Conservation (phyloP, 495 filamentous ascomycete genomes). For the Lentithecium fluviatile region DNA sequence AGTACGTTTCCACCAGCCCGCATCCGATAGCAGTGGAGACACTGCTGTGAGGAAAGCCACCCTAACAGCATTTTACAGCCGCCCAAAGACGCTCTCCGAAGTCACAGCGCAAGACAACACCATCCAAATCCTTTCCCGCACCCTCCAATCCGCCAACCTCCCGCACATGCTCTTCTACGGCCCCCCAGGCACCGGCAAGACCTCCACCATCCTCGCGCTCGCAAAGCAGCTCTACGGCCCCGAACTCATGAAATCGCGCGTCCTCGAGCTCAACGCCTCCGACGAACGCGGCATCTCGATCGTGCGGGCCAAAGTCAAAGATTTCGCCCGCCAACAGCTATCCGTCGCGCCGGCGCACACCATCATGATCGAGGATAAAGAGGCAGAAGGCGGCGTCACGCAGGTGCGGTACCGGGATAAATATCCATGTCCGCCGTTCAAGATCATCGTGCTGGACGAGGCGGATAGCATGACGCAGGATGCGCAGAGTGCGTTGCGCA, state of each 20-base stretch:
- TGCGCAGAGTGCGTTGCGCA: conserved; percentile 84
- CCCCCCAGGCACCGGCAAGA: conserved; percentile 96
- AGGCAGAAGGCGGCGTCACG: conserved; percentile 45
- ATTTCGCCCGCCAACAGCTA: conserved; percentile 92
- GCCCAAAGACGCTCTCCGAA: conserved; percentile 89
- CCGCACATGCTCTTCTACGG: conserved; percentile 99
- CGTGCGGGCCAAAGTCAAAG: conserved; percentile 97
- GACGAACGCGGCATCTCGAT: conserved; percentile 98
- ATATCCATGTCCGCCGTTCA: conserved; percentile 96
- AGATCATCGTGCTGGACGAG: conserved; percentile 97
- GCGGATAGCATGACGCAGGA: conserved; percentile 99
- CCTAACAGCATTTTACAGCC: conserved; percentile 53
- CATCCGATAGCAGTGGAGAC: no score
- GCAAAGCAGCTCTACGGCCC: conserved; percentile 97
- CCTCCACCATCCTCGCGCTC: conserved; percentile 94
- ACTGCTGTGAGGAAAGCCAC: no score
- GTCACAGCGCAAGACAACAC: conserved; percentile 98
- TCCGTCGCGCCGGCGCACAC: conserved; percentile 63
- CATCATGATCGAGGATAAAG: conserved; percentile 32
- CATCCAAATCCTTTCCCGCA: conserved; percentile 84
- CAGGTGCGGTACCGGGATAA: conserved; percentile 61
- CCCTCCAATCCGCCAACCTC: conserved; percentile 91
- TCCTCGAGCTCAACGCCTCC: conserved; percentile 97
- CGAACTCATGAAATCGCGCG: conserved; percentile 86
- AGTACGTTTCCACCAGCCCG: conserved; percentile 62